phyloP scores from a whole-genome alignment of 2,329 filamentous ascomycete genomes.

The Aureobasidium sp. region DNA sequence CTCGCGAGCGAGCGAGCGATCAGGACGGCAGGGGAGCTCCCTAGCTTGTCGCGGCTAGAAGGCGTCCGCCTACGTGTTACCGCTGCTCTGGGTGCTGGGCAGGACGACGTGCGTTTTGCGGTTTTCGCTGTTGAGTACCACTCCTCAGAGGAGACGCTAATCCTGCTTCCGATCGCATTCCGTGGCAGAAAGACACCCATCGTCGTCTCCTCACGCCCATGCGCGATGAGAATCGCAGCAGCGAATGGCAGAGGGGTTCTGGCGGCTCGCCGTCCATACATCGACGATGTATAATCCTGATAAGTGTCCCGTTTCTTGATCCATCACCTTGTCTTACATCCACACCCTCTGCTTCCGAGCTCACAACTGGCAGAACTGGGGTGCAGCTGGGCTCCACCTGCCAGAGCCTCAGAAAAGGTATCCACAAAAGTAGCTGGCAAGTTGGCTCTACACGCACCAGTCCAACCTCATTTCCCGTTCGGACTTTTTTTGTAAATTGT shows the following conservation, averaged over 20 bases:
- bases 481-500: constrained; percentile 1
- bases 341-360: not conserved
- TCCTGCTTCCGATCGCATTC: constrained; percentile 1
- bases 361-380: not conserved
- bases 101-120: not conserved
- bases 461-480: constrained; percentile 10
- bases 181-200: not conserved
- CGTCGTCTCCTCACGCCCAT: not conserved
- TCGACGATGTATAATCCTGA: constrained; percentile 1
- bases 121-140: constrained; percentile 4
- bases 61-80: not conserved
- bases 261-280: not conserved
- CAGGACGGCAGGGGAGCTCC: not conserved
- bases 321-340: constrained; percentile 2
- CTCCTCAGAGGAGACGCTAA: not conserved
- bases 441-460: not conserved
- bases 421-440: not conserved
- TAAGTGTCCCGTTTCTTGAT: constrained; percentile 1
- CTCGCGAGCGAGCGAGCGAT: not conserved
- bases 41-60: constrained; percentile 7
- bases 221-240: not conserved
- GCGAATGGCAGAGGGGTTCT: not conserved
- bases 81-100: not conserved
- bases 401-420: not conserved
- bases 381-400: not conserved